A percentile compares a stretch with the other conserved stretches of the same genome.
phyloP scores from a whole-genome alignment of 2,329 filamentous ascomycete species.

The Drechslerella dactyloides region DNA sequence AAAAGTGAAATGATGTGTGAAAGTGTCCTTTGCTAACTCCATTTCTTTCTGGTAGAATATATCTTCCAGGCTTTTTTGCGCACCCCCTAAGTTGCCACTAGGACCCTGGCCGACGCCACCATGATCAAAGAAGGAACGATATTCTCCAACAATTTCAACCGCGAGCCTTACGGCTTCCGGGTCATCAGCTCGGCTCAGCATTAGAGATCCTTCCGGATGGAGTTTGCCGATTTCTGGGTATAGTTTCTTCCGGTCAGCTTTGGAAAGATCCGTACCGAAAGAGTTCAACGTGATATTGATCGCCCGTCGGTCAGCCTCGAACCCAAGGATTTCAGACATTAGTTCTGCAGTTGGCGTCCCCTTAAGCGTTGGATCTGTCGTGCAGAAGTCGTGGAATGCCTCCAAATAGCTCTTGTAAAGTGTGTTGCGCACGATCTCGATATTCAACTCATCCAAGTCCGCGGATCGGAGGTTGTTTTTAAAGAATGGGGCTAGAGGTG shows the following conservation, averaged over 20 bases:
- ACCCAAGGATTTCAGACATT: slow-evolving; percentile 94
- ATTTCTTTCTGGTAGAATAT: slow-evolving; percentile 99
- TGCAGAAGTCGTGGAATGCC: slow-evolving; percentile 95
- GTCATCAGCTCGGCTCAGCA: slow-evolving; percentile 94
- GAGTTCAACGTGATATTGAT: slow-evolving; percentile 99
- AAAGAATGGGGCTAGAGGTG: slow-evolving; percentile 93
- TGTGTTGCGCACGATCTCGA: slow-evolving; percentile 98
- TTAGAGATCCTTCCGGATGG: slow-evolving; percentile 90
- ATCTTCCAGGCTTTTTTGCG: slow-evolving; percentile 91
- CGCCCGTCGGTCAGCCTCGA: slow-evolving; percentile 92
- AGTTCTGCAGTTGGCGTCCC: slow-evolving; percentile 90
- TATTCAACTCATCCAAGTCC: slow-evolving; percentile 97
- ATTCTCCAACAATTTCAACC: slow-evolving; percentile 90
- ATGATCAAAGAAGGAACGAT: slow-evolving; percentile 94
- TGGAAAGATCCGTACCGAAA: slow-evolving; percentile 93
- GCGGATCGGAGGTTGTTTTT: slow-evolving; percentile 95
- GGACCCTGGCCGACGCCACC: slow-evolving; percentile 78
- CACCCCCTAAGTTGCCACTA: slow-evolving; percentile 71
- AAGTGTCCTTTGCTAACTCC: slow-evolving; percentile 94
- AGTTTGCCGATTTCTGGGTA: slow-evolving; percentile 91
- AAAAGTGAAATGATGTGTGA: slow-evolving; percentile 94
- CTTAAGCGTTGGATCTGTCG: slow-evolving; percentile 81
- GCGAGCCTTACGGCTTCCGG: slow-evolving; percentile 91
- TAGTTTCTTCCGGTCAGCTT: slow-evolving; percentile 91
- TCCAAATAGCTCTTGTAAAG: slow-evolving; percentile 99